Percentiles rank a stretch among this genome's conserved stretches.
Evolutionary conservation across 345 rosid genomes (phyloP).

Genomic region (Durio zibethinus): DNA sequence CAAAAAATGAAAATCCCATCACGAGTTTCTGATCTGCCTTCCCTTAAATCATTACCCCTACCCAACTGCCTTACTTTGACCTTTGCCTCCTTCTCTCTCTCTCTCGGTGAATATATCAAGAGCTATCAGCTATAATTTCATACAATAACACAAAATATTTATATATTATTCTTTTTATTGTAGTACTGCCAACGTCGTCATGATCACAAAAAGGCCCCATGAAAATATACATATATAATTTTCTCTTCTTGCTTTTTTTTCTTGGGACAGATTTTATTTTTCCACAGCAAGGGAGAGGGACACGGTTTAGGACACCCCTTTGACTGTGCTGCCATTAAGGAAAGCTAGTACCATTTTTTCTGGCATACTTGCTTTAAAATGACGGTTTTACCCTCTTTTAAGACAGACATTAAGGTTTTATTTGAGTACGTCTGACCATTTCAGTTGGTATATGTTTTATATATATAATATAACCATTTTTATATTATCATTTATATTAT

Average conservation of each 20-base stretch:
- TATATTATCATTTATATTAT: too few relatives aligned
- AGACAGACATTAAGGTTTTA: background rate
- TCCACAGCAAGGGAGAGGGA: constrained; percentile 4
- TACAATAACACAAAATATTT: background rate
- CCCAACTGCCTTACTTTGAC: constrained; percentile 79
- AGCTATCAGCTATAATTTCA: background rate
- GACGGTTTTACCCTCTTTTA: background rate
- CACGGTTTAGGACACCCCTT: constrained; percentile 28
- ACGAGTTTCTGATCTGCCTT: constrained; percentile 44
- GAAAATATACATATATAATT: background rate
- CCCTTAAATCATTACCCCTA: constrained; percentile 40
- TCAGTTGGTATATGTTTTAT: too few relatives aligned
- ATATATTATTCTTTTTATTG: background rate
- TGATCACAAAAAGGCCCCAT: constrained; percentile 30
- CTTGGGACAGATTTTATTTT: background rate
- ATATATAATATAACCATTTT: too few relatives aligned
- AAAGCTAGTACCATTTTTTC: background rate
- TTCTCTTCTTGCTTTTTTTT: constrained; percentile 1
- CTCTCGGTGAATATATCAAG: background rate
- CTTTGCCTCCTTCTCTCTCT: constrained; percentile 34
- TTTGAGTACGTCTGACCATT: too few relatives aligned
- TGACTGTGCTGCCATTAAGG: constrained; percentile 15
- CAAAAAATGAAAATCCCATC: constrained; percentile 24
- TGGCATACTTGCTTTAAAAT: background rate
- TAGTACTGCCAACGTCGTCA: constrained; percentile 41